phyloP scores from a whole-genome alignment of 768 basidiomycete species.

The Macrolepiota dolichaula region DNA sequence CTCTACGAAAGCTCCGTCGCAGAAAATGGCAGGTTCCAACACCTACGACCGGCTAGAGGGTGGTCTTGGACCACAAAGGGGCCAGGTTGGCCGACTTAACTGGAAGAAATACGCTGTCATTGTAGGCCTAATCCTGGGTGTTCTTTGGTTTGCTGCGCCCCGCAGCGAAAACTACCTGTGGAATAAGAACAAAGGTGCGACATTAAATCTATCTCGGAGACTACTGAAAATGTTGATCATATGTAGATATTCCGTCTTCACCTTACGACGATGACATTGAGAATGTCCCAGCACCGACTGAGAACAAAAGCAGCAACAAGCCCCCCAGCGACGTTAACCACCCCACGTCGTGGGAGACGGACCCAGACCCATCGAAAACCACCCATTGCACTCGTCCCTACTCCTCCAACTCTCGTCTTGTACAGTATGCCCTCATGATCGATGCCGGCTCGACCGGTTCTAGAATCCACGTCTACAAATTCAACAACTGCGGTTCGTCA shows the following conservation, averaged over 20 bases:
- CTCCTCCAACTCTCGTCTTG: conserved; percentile 47
- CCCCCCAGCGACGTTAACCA: conserved; percentile 18
- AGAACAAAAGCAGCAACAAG: conserved; percentile 6
- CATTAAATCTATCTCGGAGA: conserved; percentile 19
- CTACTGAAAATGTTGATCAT: conserved; percentile 8
- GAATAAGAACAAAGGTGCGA: conserved; percentile 18
- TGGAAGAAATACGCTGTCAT: conserved; percentile 73
- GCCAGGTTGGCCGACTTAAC: conserved; percentile 26
- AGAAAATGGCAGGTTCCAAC: conserved; percentile 14
- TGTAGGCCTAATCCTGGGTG: conserved; percentile 48
- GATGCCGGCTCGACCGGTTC: conserved; percentile 98
- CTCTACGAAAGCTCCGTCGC: neutral
- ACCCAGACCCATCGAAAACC: conserved; percentile 72
- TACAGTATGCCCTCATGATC: conserved; percentile 95
- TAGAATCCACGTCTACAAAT: conserved; percentile 97
- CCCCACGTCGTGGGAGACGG: conserved; percentile 64
- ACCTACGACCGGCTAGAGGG: conserved; percentile 62
- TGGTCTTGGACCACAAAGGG: conserved; percentile 50
- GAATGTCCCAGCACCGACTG: neutral
- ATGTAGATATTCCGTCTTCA: neutral
- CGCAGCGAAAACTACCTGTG: conserved; percentile 20
- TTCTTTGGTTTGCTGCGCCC: conserved; percentile 71
- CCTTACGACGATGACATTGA: conserved; percentile 7
- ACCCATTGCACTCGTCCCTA: conserved; percentile 65
- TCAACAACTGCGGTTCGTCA: conserved; percentile 81